A percentile compares a stretch with the other conserved stretches of the same genome.
Evolutionary conservation across 1,284 basidiomycete genomes (phyloP).

Genomic region (Schizophyllum commune): DNA sequence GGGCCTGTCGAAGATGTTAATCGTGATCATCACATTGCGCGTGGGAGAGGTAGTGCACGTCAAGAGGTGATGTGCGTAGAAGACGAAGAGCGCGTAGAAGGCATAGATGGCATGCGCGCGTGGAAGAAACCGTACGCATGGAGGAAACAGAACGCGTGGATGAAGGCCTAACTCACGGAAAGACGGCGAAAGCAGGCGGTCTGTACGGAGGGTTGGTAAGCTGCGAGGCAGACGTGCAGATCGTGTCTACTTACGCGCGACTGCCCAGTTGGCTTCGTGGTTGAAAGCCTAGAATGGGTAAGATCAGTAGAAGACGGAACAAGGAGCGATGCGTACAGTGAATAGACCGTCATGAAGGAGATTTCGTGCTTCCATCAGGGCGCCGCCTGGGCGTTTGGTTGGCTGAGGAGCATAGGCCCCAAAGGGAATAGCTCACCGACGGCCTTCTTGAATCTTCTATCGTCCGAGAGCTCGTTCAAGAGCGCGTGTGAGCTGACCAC

Average conservation of each 20-base stretch:
- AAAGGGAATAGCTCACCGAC: constrained; percentile 11
- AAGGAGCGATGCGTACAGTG: constrained; percentile 22
- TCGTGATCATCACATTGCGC: background rate
- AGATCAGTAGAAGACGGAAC: background rate
- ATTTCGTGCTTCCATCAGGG: constrained; percentile 31
- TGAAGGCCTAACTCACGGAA: constrained; percentile 19
- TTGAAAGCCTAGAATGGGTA: constrained; percentile 22
- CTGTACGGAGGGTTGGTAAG: constrained; percentile 15
- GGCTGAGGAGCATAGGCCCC: background rate
- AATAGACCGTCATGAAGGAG: constrained; percentile 39
- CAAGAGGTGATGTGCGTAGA: no score
- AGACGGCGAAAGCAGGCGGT: constrained; percentile 46
- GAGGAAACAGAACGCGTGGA: no score
- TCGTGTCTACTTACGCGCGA: constrained; percentile 29
- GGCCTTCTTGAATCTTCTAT: constrained; percentile 36
- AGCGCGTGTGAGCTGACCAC: constrained; percentile 32
- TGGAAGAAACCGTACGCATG: no score
- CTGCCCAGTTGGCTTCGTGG: constrained; percentile 41
- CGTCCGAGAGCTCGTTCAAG: constrained; percentile 36
- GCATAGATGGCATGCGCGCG: no score
- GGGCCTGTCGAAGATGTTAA: background rate
- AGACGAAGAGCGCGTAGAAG: no score
- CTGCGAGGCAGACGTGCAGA: background rate
- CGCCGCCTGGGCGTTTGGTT: constrained; percentile 8
- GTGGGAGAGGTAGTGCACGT: no score